These are phyloP conservation scores for Trichopus zeylanicus DNA, from an alignment of 116 monocot genomes.

Conservation along the genomic window DNA sequence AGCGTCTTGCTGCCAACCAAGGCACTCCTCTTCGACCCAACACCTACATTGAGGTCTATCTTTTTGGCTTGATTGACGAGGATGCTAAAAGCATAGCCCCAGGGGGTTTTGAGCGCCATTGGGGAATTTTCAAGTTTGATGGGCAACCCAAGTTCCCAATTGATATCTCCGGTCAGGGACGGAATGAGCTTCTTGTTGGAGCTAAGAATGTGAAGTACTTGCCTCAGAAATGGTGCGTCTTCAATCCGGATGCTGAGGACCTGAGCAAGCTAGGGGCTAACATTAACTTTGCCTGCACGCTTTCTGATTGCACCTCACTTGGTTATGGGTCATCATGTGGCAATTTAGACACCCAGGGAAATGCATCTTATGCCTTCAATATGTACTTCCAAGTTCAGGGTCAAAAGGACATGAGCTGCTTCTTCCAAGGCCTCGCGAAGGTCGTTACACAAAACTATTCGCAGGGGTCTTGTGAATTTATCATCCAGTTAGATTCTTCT, in stretches of 20 bases:
- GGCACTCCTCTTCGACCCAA: conserved; percentile 42
- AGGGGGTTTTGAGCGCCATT: conserved; percentile 50
- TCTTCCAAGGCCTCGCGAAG: conserved; percentile 41
- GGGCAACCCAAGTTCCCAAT: conserved; percentile 49
- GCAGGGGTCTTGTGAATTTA: conserved; percentile 22
- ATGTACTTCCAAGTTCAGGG: conserved; percentile 39
- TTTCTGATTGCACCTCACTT: conserved; percentile 42
- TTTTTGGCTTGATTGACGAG: conserved; percentile 53
- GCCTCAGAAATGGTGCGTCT: conserved; percentile 34
- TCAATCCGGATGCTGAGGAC: conserved; percentile 22
- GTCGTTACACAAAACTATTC: conserved; percentile 24
- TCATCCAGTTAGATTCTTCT: conserved; percentile 24
- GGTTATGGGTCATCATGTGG: conserved; percentile 32
- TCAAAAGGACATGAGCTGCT: conserved; percentile 29
- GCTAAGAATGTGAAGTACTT: conserved; percentile 36
- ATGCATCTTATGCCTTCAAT: conserved; percentile 57
- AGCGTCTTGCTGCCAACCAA: conserved; percentile 23
- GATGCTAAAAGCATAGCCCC: conserved; percentile 48
- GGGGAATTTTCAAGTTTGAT: conserved; percentile 44
- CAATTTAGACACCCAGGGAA: conserved; percentile 11
- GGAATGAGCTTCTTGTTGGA: conserved; percentile 15
- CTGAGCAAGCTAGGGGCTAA: conserved; percentile 24
- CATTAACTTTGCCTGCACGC: conserved; percentile 33
- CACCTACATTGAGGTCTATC: conserved; percentile 24
- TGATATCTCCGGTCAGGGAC: conserved; percentile 42